A percentile compares a stretch with the other conserved stretches of the same genome.
Conservation (phyloP, 2,329 filamentous ascomycete species). For the Fusarium buxicola region DNA sequence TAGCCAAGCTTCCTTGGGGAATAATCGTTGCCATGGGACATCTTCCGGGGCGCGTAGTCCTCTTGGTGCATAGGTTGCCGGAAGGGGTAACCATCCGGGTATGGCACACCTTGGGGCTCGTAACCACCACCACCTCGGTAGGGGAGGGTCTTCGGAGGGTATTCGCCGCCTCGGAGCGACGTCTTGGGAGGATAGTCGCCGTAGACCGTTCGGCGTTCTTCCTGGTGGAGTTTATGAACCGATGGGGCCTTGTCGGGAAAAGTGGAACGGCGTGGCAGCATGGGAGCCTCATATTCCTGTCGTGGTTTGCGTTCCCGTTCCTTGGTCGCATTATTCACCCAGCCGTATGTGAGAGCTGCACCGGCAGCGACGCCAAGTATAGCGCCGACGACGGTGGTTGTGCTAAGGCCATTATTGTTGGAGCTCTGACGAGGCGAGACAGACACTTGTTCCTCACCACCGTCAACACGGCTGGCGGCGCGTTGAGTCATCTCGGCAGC, state of each 20-base stretch:
- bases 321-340: slow-evolving; percentile 63
- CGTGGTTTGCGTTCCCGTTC: slow-evolving; percentile 58
- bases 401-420: slow-evolving; percentile 58
- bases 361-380: slow-evolving; percentile 82
- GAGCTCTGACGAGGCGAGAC: slow-evolving; percentile 51
- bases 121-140: slow-evolving; percentile 38
- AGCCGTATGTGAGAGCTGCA: slow-evolving; percentile 73
- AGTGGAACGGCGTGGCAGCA: slow-evolving; percentile 59
- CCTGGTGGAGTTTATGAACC: slow-evolving; percentile 31
- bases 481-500: slow-evolving; percentile 42
- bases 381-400: slow-evolving; percentile 77
- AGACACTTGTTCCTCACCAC: slow-evolving; percentile 38
- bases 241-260: slow-evolving; percentile 57
- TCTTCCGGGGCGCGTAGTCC: slow-evolving; percentile 38
- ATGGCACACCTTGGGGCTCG: slow-evolving; percentile 33
- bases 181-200: slow-evolving; percentile 34
- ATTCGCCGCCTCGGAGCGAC: slow-evolving; percentile 20
- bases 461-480: slow-evolving; percentile 31
- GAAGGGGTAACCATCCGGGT: slow-evolving; percentile 41
- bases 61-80: slow-evolving; percentile 32
- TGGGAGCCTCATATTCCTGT: slow-evolving; percentile 56
- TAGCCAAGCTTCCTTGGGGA: slow-evolving; percentile 41
- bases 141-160: slow-evolving; percentile 37
- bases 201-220: slow-evolving; percentile 37
- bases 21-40: slow-evolving; percentile 40